Evolutionary conservation across 352 stramenopile genomes (phyloP).

Genomic region (Phytophthora pluvialis): DNA sequence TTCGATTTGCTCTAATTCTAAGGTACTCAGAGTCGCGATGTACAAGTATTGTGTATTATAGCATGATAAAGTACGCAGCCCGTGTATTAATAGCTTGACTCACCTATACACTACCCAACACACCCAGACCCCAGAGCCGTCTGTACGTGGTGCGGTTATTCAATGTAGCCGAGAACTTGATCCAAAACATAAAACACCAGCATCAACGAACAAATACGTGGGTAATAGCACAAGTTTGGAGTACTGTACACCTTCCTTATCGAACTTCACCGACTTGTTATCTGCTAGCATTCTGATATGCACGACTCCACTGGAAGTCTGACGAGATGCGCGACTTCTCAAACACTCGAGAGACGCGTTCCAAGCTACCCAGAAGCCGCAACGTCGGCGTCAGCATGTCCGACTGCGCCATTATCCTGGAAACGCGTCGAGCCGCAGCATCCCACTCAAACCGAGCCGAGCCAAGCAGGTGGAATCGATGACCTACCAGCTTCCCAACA

Average conservation of each 20-base stretch:
- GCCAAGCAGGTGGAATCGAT: slow-evolving; percentile 8
- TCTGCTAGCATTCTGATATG: neutral
- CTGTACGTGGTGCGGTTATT: too few species aligned
- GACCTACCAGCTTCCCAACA: slow-evolving; percentile 1
- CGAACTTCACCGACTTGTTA: neutral
- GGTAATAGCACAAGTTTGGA: neutral
- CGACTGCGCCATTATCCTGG: neutral
- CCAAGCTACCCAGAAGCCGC: slow-evolving; percentile 11
- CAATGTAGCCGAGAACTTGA: too few species aligned
- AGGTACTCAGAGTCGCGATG: too few species aligned
- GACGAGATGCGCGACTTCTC: slow-evolving; percentile 11
- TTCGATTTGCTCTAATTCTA: too few species aligned
- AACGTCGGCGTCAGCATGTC: slow-evolving; percentile 21
- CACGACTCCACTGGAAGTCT: slow-evolving; percentile 9
- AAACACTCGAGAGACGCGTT: slow-evolving; percentile 10
- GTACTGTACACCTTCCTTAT: too few species aligned
- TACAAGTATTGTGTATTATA: too few species aligned
- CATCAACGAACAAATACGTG: too few species aligned
- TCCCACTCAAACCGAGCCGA: slow-evolving; percentile 15
- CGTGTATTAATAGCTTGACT: too few species aligned
- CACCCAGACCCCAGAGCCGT: too few species aligned
- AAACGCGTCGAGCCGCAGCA: neutral
- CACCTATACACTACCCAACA: too few species aligned
- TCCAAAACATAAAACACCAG: too few species aligned
- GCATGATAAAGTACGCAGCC: too few species aligned